Base-by-base conservation (phyloP, 2,329 filamentous ascomycete genomes). In the Monilinia laxa region DNA sequence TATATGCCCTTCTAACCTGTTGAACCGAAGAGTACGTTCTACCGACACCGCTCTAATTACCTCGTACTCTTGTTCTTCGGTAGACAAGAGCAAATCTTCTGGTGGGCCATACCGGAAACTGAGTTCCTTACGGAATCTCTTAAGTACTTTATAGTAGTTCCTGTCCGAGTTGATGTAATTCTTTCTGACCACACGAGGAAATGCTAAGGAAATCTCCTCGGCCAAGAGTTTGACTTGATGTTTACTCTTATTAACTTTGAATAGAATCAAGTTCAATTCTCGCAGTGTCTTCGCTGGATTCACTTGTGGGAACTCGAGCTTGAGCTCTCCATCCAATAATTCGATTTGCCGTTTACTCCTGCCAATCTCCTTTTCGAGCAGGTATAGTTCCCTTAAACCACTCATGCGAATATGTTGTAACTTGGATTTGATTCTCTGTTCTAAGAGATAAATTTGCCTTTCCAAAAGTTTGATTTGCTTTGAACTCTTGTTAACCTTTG, bases 181-280 rank as follows among this genome's bases (percentile, higher is more conserved):
- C 1, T 25, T 60, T 10, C 28, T 60, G n/a, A 45, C 20, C 45
- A 51, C 58, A 38, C 3, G 20, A 51, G 58, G 58, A 60, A 38
- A 60, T 12, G 28, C 38, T 3, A 51, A 49, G 31, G 49, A 25
- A 38, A 60, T 60, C 14, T 60, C 45, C 2, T 60, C 45, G 4
- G 58, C 28, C 45, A 60, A 60, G 23, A 38, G 58, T 38, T 60
- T 60, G n/a, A 38, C 12, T 49, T 60, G 20, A 11, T 60, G 28
- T 51, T 60, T 60, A 9, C 58, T 35, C 45, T 51, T 49, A 14
- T 60, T 38, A 9, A 60, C 14, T 3, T 60, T 38, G n/a, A 38
- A 25, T n/a, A 60, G 31, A 20, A 38, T 16, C 45, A 38, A 25
- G 45, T 60, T 60, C 28, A 60, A 18, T 38, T 51, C 45, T 4